Conservation (phyloP, 2,329 filamentous ascomycete genomes). For the Curvularia eragrostidis region DNA sequence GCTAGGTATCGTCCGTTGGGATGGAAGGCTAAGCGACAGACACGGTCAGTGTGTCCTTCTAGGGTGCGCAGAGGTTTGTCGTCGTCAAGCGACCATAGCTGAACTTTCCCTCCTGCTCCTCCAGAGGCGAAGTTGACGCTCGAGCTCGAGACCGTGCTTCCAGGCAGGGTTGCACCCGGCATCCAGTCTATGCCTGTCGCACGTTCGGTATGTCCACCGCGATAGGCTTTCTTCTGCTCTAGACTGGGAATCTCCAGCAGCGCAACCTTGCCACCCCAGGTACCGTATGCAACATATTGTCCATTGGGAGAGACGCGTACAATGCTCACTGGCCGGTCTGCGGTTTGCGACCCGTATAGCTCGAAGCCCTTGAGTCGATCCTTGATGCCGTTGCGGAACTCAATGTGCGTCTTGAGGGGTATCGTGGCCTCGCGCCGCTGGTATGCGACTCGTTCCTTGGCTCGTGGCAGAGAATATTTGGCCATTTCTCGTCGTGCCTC, state of each 20-base stretch:
- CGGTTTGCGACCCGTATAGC: conserved; percentile 90
- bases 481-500: conserved; percentile 81
- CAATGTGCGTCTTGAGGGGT: conserved; percentile 86
- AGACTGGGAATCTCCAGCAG: conserved; percentile 84
- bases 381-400: conserved; percentile 88
- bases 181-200: conserved; percentile 92
- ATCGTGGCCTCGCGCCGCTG: conserved; percentile 84
- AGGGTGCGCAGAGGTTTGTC: conserved; percentile 85
- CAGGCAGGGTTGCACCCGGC: conserved; percentile 78
- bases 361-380: conserved; percentile 83
- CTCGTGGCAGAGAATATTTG: conserved; percentile 80
- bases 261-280: conserved; percentile 90
- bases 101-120: conserved; percentile 84
- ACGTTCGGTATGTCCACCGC: conserved; percentile 83
- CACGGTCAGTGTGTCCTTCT: conserved; percentile 81
- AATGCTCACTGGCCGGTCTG: conserved; percentile 89
- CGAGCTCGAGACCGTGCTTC: conserved; percentile 72
- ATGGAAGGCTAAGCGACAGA: conserved; percentile 93
- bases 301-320: conserved; percentile 88
- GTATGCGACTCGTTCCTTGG: conserved; percentile 76
- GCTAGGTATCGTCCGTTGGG: conserved; percentile 89
- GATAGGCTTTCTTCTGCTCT: conserved; percentile 74
- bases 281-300: conserved; percentile 83
- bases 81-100: conserved; percentile 87
- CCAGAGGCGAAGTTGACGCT: conserved; percentile 87